Base-by-base conservation (phyloP, 805 yeast genomes). In the Schwanniomyces vanrijiae region DNA sequence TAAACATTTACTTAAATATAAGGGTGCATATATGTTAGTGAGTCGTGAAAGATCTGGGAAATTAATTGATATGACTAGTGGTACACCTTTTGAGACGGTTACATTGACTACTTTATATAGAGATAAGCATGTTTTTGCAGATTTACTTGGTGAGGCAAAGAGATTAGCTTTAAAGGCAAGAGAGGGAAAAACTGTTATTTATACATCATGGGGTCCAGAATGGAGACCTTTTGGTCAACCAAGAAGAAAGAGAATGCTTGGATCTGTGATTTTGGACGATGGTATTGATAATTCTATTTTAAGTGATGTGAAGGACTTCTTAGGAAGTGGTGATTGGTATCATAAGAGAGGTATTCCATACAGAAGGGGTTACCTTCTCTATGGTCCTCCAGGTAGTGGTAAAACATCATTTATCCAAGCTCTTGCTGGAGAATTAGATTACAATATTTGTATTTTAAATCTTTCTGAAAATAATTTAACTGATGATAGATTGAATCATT, bases 201-300 rank as follows among this genome's bases (percentile, higher is more conserved):
- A 81, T 65, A 89, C 97, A 3, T 87, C 96, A 9, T 92, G 94
- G 89, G 99, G 98, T 0, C 96, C 96, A 24, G 99, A 94, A 61
- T 94, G 99, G 99, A 77, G 98, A 59, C 96, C 96, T 4, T 94
- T 94, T 72, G 99, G 99, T 2, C 91, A 85, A 62, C 98, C 99
- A 1, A 78, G 97, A 52, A 85, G 84, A 57, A 92, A 92, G 68
- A 76, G 99, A 56, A 68, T 86, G 22, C 68, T 92, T 33, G 92
- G 87, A 3, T 87, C 96, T 6, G 99, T 94, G 13, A 83, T 94
- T 21, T 71, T 94, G 44, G 98, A 90, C 64, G 65, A 76, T 20
- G 90, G 88, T 2, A 75, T 94, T 43, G 83, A 83, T 50, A 88
- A 86, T 48, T 55, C 62, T 8, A 81, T 94, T 19, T 60, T 88